Evolutionary conservation across 2,329 filamentous ascomycete genomes (phyloP).

Genomic region (Fusarium sp.): DNA sequence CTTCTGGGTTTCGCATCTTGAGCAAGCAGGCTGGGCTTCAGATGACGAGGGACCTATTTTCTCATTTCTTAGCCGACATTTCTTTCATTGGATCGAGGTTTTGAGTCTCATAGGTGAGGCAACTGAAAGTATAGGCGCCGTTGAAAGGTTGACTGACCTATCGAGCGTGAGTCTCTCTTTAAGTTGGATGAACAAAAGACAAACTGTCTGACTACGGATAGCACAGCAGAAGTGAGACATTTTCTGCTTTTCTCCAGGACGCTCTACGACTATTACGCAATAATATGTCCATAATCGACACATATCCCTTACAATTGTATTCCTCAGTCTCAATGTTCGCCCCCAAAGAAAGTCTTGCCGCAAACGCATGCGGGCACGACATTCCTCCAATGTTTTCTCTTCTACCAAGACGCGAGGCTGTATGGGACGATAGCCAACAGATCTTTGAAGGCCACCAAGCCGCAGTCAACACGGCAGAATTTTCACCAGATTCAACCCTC

Average conservation of each 20-base stretch:
- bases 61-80: background rate
- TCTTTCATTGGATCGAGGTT: background rate
- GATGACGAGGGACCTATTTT: background rate
- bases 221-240: no score
- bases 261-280: background rate
- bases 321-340: background rate
- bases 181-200: no score
- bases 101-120: background rate
- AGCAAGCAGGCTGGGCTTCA: no score
- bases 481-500: background rate
- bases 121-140: background rate
- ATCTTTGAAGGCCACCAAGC: background rate
- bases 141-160: no score
- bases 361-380: background rate
- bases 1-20: background rate
- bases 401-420: background rate
- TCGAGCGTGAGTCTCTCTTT: no score
- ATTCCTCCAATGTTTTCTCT: background rate
- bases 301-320: background rate
- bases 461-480: background rate
- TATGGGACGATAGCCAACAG: background rate
- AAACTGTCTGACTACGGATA: background rate
- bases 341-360: background rate
- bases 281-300: background rate
- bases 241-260: background rate